Base-by-base conservation (phyloP, 2,329 filamentous ascomycete species). In the Fusarium staphyleae region DNA sequence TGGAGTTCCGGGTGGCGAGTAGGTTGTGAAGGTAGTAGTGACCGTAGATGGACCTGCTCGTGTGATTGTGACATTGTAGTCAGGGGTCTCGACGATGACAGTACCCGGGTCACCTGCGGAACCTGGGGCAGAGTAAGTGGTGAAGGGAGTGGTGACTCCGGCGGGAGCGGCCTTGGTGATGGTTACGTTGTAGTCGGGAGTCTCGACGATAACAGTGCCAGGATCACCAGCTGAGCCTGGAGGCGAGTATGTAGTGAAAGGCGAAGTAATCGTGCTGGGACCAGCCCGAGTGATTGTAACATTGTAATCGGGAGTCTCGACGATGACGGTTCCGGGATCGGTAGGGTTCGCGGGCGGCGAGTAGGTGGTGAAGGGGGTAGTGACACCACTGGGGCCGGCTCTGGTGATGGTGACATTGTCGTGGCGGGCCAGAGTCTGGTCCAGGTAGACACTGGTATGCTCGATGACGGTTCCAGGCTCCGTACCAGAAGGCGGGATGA, bases 361-460 rank as follows among this genome's bases (percentile, higher is more conserved):
- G 8, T 61, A 61, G 3, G 57, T 61, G 0, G 57, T 61, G 47
- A 61, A 33, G 11, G 30, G 32, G 3, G 48, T 44, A 10, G 57
- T 61, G 9, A 58, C 48, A 8, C 57, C 57, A 11, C 44, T 52
- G 5, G 53, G 48, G 11, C 48, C 57, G 10, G 44, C 41, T 14
- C 48, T 45, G 1, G 57, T 61, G 11, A 58, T 55, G 4, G 57
- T 61, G 7, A 61, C 44, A n/a, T 61, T 61, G 10, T 35, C 57
- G 14, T 61, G 57, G 3, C 43, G 35, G 4, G 57, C 40, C 57
- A 61, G 29, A 0, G 41, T 35, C 26, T 62, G 57, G 9, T 61
- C 53, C 18, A 61, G n/a, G 14, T 61, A 61, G 18, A 61, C 57
- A 44, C 57, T 61, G 24, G 57, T 62, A 3, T 61, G 57, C 5